These are phyloP conservation scores for Flaveria sonorensis DNA, from an alignment of 129 eudicot genomes.

Conservation along the genomic window DNA sequence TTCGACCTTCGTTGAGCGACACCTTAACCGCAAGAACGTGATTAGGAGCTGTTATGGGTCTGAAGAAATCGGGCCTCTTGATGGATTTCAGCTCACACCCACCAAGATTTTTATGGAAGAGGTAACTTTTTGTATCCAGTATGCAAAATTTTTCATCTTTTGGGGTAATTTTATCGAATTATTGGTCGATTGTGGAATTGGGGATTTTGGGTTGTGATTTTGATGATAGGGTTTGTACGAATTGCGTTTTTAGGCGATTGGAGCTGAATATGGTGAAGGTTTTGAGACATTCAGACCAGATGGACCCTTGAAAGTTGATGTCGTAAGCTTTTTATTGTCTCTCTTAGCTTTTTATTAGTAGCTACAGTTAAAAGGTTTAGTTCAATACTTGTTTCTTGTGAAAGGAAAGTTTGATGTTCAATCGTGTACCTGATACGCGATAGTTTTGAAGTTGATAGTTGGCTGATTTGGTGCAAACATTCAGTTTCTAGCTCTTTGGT, in stretches of 20 bases:
- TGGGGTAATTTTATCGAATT: neutral
- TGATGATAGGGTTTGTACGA: neutral
- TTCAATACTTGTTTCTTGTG: neutral
- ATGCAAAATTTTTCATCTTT: neutral
- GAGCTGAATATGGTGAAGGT: constrained; percentile 99
- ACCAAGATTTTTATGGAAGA: constrained; percentile 74
- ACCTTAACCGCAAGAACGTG: constrained; percentile 33
- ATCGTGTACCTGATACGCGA: neutral
- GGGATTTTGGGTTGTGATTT: neutral
- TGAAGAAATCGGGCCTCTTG: constrained; percentile 48
- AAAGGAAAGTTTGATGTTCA: neutral
- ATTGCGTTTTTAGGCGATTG: constrained; percentile 64
- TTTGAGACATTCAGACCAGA: constrained; percentile 94
- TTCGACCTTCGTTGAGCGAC: constrained; percentile 36
- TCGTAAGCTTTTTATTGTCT: constrained; percentile 50
- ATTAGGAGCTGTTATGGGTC: constrained; percentile 57
- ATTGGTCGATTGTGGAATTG: neutral
- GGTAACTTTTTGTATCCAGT: constrained; percentile 47
- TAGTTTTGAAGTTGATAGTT: constrained; percentile 8
- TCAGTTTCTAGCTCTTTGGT: neutral
- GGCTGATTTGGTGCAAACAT: neutral
- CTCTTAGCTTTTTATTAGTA: neutral
- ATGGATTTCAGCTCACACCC: constrained; percentile 53
- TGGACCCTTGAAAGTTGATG: constrained; percentile 93
- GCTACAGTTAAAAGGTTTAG: neutral